A percentile compares a stretch with the other conserved stretches of the same genome.
These are phyloP conservation scores for Aspergillus pseudoterreus DNA, from an alignment of 2,329 filamentous ascomycete genomes.

Conservation along the genomic window DNA sequence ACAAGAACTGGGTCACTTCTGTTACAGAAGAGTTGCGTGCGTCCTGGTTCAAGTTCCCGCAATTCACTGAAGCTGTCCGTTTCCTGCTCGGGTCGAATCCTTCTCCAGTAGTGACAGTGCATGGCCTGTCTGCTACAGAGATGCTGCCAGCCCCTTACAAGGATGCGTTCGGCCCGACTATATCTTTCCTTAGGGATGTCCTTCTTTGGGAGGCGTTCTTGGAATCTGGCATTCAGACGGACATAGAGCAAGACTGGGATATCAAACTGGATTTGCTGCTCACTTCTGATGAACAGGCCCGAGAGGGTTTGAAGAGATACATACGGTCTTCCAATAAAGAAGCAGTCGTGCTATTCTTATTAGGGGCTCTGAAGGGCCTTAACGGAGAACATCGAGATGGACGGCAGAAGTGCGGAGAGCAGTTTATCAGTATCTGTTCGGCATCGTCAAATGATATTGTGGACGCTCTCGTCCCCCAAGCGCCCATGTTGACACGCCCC, in stretches of 20 bases:
- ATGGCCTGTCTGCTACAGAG: slow-evolving; percentile 29
- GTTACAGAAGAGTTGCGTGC: slow-evolving; percentile 51
- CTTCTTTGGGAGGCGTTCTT: slow-evolving; percentile 56
- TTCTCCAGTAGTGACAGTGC: slow-evolving; percentile 25
- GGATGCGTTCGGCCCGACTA: slow-evolving; percentile 62
- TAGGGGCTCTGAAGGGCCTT: slow-evolving; percentile 44
- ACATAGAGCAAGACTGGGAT: slow-evolving; percentile 79
- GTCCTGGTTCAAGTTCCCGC: slow-evolving; percentile 38
- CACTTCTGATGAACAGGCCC: slow-evolving; percentile 63
- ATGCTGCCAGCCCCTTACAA: slow-evolving; percentile 28
- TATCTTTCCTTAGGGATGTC: slow-evolving; percentile 65
- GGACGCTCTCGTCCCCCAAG: slow-evolving; percentile 47
- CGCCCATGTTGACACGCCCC: slow-evolving; percentile 54
- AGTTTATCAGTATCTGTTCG: slow-evolving; percentile 54
- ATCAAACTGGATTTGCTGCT: slow-evolving; percentile 70
- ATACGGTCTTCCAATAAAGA: slow-evolving; percentile 31
- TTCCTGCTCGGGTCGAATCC: slow-evolving; percentile 27
- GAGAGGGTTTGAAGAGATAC: slow-evolving; percentile 49
- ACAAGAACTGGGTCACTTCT: slow-evolving; percentile 38
- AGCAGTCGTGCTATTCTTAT: slow-evolving; percentile 41
- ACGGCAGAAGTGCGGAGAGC: slow-evolving; percentile 44
- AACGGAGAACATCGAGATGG: slow-evolving; percentile 37
- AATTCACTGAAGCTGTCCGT: slow-evolving; percentile 32
- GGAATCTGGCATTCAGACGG: slow-evolving; percentile 42
- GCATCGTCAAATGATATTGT: slow-evolving; percentile 53